Evolutionary conservation across 2,329 filamentous ascomycete species (phyloP).

Genomic region (Neofusicoccum umdonicola): DNA sequence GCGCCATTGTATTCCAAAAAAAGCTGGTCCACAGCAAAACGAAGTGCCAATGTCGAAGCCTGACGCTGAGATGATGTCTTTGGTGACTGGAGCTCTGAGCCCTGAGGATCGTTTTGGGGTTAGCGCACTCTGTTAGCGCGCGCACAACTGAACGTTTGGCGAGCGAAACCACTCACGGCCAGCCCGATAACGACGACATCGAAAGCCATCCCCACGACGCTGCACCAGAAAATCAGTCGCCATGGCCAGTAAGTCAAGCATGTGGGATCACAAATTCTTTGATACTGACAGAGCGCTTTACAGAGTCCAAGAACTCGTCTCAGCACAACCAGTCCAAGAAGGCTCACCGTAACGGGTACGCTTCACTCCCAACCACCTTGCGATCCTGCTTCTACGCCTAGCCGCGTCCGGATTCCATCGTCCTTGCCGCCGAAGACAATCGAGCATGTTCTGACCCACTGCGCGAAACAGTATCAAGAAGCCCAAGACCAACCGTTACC

Average conservation of each 20-base stretch:
- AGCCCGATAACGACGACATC: slow-evolving; percentile 17
- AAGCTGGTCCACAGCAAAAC: not conserved
- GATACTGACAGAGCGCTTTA: not conserved
- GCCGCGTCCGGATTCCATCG: not conserved
- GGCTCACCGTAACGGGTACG: slow-evolving; percentile 98
- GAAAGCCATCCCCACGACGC: slow-evolving; percentile 19
- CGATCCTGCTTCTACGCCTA: not conserved
- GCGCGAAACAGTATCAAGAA: slow-evolving; percentile 84
- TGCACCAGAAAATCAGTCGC: slow-evolving; percentile 44
- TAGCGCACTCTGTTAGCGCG: not conserved
- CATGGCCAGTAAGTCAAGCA: slow-evolving; percentile 65
- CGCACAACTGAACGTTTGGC: slow-evolving; percentile 13
- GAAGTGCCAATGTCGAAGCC: no score
- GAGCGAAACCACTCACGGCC: slow-evolving; percentile 12
- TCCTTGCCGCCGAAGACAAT: slow-evolving; percentile 12
- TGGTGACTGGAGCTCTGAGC: not conserved
- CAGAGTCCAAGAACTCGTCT: slow-evolving; percentile 99
- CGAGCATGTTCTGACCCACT: slow-evolving; percentile 4
- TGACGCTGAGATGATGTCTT: not conserved
- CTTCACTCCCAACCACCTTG: slow-evolving; percentile 25
- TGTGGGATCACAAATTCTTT: not conserved
- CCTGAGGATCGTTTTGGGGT: not conserved
- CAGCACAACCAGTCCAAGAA: slow-evolving; percentile 99
- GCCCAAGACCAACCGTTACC: slow-evolving; percentile 98
- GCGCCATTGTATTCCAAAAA: no score